Evolutionary conservation across 345 rosid species (phyloP).

Genomic region (Hibiscus mutabilis): DNA sequence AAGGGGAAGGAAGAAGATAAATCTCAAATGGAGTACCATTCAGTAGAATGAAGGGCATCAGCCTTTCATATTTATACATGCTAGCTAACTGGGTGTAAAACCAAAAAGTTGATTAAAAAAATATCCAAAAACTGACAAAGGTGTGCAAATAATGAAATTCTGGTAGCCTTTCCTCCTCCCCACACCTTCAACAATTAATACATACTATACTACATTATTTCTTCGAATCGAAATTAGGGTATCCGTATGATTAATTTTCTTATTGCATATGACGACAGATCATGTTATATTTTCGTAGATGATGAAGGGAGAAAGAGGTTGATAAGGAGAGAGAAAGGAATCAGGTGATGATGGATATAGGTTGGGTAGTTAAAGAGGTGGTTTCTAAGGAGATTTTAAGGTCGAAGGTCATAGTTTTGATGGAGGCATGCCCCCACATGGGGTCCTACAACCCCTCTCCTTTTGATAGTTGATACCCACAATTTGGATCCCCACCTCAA

Average conservation of each 20-base stretch:
- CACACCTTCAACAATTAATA: no score
- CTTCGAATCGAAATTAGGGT: no score
- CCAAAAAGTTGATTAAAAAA: not conserved
- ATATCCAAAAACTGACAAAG: not conserved
- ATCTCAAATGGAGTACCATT: no score
- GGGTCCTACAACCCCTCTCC: not conserved
- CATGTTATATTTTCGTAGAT: not conserved
- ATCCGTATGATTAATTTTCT: no score
- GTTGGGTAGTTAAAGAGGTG: slow-evolving; percentile 38
- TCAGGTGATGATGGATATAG: not conserved
- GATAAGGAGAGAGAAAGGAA: not conserved
- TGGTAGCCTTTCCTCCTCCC: not conserved
- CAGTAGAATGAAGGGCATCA: no score
- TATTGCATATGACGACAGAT: not conserved
- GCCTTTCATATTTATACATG: not conserved
- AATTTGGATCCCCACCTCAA: not conserved
- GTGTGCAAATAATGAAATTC: not conserved
- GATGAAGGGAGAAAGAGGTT: no score
- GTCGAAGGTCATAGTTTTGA: slow-evolving; percentile 60
- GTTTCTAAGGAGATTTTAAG: slow-evolving; percentile 46
- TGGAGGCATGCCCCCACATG: slow-evolving; percentile 51
- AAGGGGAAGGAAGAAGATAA: no score
- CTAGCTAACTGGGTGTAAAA: no score
- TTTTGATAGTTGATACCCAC: not conserved
- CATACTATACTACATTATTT: no score